Conservation (phyloP, 2,329 filamentous ascomycete genomes). For the Alternaria solani region DNA sequence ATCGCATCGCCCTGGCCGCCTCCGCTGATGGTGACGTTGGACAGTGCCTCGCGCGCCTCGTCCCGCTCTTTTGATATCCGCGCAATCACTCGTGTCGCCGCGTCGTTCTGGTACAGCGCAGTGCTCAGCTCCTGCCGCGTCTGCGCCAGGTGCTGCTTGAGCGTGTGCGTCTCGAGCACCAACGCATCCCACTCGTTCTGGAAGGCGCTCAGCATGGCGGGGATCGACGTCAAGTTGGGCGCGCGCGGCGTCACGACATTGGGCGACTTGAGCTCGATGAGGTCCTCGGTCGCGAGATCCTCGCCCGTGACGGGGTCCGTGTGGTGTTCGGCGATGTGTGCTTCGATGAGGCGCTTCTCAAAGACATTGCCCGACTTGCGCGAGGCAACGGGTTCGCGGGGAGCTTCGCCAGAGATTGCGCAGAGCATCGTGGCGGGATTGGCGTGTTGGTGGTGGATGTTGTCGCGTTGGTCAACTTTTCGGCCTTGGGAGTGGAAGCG, state of each 20-base stretch:
- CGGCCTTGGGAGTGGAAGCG: background rate
- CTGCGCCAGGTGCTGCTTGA: slow-evolving; percentile 87
- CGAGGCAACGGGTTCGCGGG: slow-evolving; percentile 92
- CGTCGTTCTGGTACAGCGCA: slow-evolving; percentile 95
- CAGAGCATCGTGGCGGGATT: slow-evolving; percentile 40
- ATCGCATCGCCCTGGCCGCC: slow-evolving; percentile 75
- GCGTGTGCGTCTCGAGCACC: slow-evolving; percentile 87
- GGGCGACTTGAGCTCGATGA: slow-evolving; percentile 84
- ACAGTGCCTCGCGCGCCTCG: slow-evolving; percentile 87
- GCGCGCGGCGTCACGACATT: slow-evolving; percentile 87
- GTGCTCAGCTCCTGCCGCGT: slow-evolving; percentile 93
- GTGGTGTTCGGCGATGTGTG: slow-evolving; percentile 91
- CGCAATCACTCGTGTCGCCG: slow-evolving; percentile 93
- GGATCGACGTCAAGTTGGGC: slow-evolving; percentile 94
- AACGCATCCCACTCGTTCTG: slow-evolving; percentile 98
- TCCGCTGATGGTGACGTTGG: slow-evolving; percentile 78
- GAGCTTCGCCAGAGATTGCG: slow-evolving; percentile 93
- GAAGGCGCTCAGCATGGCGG: slow-evolving; percentile 90
- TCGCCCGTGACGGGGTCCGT: slow-evolving; percentile 92
- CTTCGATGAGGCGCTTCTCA: slow-evolving; percentile 93
- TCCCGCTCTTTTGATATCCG: slow-evolving; percentile 90
- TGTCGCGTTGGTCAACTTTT: slow-evolving; percentile 20
- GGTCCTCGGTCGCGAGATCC: slow-evolving; percentile 81
- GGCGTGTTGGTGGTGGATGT: slow-evolving; percentile 2
- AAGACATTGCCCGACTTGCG: slow-evolving; percentile 93